Evolutionary conservation across 495 filamentous ascomycete species (phyloP), one percentile per base, ranked within the genome.

Genomic region (Filosporella fistucella): DNA sequence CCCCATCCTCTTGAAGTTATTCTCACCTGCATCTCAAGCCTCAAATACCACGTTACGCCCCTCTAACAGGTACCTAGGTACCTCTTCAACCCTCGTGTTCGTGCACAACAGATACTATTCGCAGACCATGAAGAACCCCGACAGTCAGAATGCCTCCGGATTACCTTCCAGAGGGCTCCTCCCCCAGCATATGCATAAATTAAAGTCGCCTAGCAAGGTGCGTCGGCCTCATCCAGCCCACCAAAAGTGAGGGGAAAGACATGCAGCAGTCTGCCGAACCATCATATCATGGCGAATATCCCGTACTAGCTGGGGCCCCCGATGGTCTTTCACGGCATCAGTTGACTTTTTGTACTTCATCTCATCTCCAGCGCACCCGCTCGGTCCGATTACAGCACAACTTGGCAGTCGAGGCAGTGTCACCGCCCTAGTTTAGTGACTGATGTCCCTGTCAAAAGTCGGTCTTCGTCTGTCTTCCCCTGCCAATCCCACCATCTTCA

Each of bases 311-410:
- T n/a, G n/a, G n/a, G n/a, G n/a, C n/a, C n/a, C n/a, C n/a, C n/a
- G n/a, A n/a, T n/a, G n/a, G n/a, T n/a, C n/a, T n/a, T n/a, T n/a
- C n/a, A n/a, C n/a, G n/a, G n/a, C n/a, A 38, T 9, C 23, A 21
- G 23, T 21, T 21, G 23, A 20, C 35, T 45, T 48, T 39, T 24
- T 47, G 33, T n/a, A 25, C 12, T 16, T 48, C 23, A 29, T 34
- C 17, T 32, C 35, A 38, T 20, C 45, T 40, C 14, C 6, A 14
- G 30, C 34, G 25, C 20, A 32, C 24, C 17, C 23, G 16, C 29
- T 49, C 45, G 45, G 34, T n/a, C 34, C 45, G 32, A 32, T 32
- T 49, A 13, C 45, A 30, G 12, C 0, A 3, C 9, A 20, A 17
- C 14, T 39, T 39, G n/a, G 34, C 7, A 14, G 4, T 17, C 4